Evolutionary conservation across 2,329 filamentous ascomycete genomes (phyloP).

Genomic region (Fulvia fulva): DNA sequence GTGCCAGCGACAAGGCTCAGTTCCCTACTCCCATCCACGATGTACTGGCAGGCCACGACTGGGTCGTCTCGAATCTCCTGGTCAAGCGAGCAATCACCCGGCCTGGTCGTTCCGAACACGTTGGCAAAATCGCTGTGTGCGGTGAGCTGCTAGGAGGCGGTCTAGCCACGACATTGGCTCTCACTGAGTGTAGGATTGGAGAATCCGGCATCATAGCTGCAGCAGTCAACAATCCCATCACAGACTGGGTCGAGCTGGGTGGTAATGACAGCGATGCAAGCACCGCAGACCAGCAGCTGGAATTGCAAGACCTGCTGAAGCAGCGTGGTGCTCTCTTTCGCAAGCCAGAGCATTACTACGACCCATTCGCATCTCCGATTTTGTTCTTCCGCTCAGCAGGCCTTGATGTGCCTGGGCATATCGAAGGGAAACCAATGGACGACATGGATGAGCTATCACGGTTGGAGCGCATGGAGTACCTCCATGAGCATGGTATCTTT

Average conservation of each 20-base stretch:
- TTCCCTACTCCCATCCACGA: conserved; percentile 48
- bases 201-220: conserved; percentile 42
- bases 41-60: conserved; percentile 46
- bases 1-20: conserved; percentile 33
- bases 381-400: conserved; percentile 49
- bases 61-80: conserved; percentile 40
- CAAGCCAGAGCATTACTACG: conserved; percentile 43
- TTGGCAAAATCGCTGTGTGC: conserved; percentile 41
- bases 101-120: conserved; percentile 24
- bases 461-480: conserved; percentile 29
- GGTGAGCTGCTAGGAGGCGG: conserved; percentile 48
- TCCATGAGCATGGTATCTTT: conserved; percentile 24
- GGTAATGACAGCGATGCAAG: conserved; percentile 17
- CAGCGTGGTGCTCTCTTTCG: conserved; percentile 40
- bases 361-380: conserved; percentile 49
- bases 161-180: conserved; percentile 46
- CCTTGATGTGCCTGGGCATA: conserved; percentile 23
- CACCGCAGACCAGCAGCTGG: neutral
- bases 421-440: conserved; percentile 24
- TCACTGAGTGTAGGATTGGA: conserved; percentile 47
- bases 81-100: conserved; percentile 26
- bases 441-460: conserved; percentile 30
- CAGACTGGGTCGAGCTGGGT: conserved; percentile 42
- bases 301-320: conserved; percentile 22
- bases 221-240: conserved; percentile 45